Base-by-base conservation (phyloP, 805 yeast genomes). In the Spencermartinsiella europaea region DNA sequence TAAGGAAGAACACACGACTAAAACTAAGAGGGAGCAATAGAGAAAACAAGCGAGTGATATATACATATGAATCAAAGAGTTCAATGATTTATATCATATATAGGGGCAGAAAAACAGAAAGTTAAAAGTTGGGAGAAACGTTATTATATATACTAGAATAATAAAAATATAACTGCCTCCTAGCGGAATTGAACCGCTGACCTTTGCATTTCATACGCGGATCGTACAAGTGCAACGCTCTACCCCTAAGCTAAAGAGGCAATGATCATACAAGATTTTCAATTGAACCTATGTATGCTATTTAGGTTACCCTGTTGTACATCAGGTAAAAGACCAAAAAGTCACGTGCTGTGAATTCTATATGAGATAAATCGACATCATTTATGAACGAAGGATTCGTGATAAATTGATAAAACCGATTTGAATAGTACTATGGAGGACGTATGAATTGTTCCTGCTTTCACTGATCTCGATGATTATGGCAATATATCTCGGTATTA, bases 161-260 rank as follows among this genome's bases (percentile, higher is more conserved):
- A n/a, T n/a, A 34, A 39, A 7, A 44, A 36, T 25, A 37, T 35
- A 34, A 22, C 21, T 63, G 69, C 69, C 68, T 59, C 62, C 63
- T 59, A 60, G 66, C 67, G 68, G 69, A 63, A 62, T 65, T 63
- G 69, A 65, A 65, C 69, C 68, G 66, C 63, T 60, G 69, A 61
- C 67, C 69, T 65, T 64, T 59, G 66, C 69, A 66, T 65, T 34
- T 42, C 42, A 27, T 27, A 37, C 20, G 27, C 10, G 12, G 31
- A 25, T 7, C 16, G 43, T 87, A 87, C 96, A 87, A 87, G 96
- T 87, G 96, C 95, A 84, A 85, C 96, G 96, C 96, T 86, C 95
- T 87, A 87, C 95, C 96, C 85, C 96, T 87, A 85, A 86, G 95
- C 95, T 86, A 87, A 86, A 79, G 81, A 77, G 95, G 95, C 95